Conservation (phyloP, 2,329 filamentous ascomycete genomes). For the Cercospora nicotianae region DNA sequence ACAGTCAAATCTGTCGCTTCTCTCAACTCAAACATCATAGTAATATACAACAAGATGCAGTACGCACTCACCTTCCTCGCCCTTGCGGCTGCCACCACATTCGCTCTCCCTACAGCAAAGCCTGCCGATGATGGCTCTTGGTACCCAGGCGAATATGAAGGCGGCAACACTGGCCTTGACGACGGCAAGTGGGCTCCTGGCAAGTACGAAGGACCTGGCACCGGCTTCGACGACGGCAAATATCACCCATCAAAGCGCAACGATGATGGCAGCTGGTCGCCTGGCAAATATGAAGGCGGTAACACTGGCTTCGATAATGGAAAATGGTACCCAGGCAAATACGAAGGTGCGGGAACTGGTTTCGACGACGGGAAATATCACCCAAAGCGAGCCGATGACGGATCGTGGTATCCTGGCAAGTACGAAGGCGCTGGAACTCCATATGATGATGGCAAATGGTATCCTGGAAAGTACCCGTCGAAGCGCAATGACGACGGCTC, state of each 20-base stretch:
- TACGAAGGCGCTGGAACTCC: neutral
- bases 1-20: neutral
- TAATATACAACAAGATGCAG: neutral
- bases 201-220: neutral
- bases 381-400: neutral
- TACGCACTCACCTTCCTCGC: conserved; percentile 3
- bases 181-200: conserved; percentile 1
- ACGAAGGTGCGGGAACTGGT: neutral
- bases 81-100: neutral
- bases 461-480: neutral
- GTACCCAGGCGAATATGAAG: neutral
- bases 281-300: neutral
- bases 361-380: conserved; percentile 3
- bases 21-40: neutral
- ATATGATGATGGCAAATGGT: neutral
- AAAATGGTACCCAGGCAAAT: neutral
- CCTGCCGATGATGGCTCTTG: conserved; percentile 1
- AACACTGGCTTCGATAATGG: neutral
- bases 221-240: neutral
- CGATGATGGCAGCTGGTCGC: neutral
- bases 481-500: neutral
- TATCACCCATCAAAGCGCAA: neutral
- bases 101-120: conserved; percentile 2
- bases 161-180: conserved; percentile 2
- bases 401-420: conserved; percentile 2